Conservation (phyloP, 495 filamentous ascomycete species). For the Cryomyces antarcticus region DNA sequence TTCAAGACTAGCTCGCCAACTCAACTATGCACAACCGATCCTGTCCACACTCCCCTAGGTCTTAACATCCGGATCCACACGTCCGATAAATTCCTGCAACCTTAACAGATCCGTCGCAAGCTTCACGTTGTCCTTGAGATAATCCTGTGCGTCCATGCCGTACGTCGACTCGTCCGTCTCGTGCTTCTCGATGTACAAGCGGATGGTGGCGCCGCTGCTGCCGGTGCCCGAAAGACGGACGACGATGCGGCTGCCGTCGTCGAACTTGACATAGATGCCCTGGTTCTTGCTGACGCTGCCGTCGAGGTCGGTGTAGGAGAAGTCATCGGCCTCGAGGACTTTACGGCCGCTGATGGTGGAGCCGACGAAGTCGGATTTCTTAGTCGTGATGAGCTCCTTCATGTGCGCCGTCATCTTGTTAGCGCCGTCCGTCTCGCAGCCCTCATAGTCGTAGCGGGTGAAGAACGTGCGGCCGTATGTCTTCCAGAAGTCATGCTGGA, state of each 20-base stretch:
- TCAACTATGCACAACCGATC: no score
- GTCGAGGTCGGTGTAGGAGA: slow-evolving; percentile 91
- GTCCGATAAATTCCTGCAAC: slow-evolving; percentile 76
- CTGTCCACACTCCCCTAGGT: slow-evolving; percentile 32
- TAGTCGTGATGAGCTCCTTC: slow-evolving; percentile 39
- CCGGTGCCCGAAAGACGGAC: slow-evolving; percentile 88
- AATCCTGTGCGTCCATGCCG: slow-evolving; percentile 68
- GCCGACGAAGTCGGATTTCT: slow-evolving; percentile 61
- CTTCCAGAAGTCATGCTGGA: slow-evolving; percentile 94
- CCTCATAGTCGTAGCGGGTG: slow-evolving; percentile 96
- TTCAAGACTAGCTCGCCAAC: no score
- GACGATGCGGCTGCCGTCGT: slow-evolving; percentile 82
- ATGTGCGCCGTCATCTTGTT: slow-evolving; percentile 69
- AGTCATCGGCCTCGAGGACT: slow-evolving; percentile 78
- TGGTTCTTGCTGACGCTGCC: slow-evolving; percentile 91
- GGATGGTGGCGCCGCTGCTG: slow-evolving; percentile 84
- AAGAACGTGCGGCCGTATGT: slow-evolving; percentile 96
- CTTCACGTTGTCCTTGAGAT: slow-evolving; percentile 71
- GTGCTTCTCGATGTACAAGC: slow-evolving; percentile 91
- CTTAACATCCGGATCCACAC: slow-evolving; percentile 85
- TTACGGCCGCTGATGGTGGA: slow-evolving; percentile 65
- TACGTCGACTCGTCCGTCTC: slow-evolving; percentile 55
- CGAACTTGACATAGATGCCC: slow-evolving; percentile 86
- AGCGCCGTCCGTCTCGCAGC: slow-evolving; percentile 75
- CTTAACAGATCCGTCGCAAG: slow-evolving; percentile 66